Evolutionary conservation across 345 rosid genomes (phyloP).

Genomic region (Linum usitatissimum): DNA sequence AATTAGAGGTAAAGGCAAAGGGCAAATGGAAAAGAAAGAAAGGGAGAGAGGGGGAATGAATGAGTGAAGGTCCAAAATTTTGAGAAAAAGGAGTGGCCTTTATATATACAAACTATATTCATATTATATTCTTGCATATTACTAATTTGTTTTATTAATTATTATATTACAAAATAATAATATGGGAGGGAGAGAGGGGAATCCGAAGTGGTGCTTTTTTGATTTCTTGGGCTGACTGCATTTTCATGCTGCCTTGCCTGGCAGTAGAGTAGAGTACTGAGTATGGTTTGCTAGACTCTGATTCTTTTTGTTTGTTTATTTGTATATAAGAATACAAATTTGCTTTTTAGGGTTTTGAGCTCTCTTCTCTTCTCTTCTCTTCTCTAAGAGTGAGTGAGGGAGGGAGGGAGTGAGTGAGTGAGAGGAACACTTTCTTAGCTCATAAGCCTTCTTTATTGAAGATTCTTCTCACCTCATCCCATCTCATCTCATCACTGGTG

Average conservation of each 20-base stretch:
- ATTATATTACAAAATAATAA: too few relatives aligned
- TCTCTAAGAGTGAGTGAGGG: too few relatives aligned
- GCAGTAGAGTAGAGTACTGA: background rate
- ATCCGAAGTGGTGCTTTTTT: too few relatives aligned
- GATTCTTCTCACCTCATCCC: slow-evolving; percentile 8
- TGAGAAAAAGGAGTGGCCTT: slow-evolving; percentile 44
- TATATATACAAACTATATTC: slow-evolving; percentile 25
- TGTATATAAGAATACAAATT: slow-evolving; percentile 1
- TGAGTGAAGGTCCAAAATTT: slow-evolving; percentile 33
- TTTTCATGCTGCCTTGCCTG: background rate
- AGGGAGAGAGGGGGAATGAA: slow-evolving; percentile 9
- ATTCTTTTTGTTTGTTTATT: slow-evolving; percentile 6
- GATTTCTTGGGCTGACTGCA: too few relatives aligned
- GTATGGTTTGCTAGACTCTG: background rate
- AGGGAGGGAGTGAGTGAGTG: too few relatives aligned
- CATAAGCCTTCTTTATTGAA: slow-evolving; percentile 25
- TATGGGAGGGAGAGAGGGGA: too few relatives aligned
- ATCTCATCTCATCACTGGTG: too few relatives aligned
- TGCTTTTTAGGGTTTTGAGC: slow-evolving; percentile 46
- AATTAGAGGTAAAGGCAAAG: background rate
- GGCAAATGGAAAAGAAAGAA: slow-evolving; percentile 7
- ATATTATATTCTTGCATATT: background rate
- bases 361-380: background rate
- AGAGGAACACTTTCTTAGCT: slow-evolving; percentile 33
- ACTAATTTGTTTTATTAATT: too few relatives aligned